Conservation (phyloP, 441 rosid genomes). For the Daphne laureola region DNA sequence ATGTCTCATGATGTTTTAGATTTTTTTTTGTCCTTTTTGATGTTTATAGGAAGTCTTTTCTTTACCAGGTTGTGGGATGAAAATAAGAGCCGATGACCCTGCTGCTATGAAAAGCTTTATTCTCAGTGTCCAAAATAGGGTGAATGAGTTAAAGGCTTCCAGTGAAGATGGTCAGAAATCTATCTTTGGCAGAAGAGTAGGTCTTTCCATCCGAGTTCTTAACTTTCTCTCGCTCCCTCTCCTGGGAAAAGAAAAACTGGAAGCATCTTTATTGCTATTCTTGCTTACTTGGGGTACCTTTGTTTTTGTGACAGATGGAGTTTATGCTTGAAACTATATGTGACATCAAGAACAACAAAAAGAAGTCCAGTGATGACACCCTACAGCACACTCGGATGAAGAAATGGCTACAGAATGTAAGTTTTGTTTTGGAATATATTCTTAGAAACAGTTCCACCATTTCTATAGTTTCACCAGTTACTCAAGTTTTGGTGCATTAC, state of each 20-base stretch:
- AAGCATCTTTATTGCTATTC: background rate
- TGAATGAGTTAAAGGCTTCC: constrained; percentile 56
- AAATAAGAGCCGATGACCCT: constrained; percentile 86
- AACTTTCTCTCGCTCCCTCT: background rate
- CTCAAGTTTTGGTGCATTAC: no score
- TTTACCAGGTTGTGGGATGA: constrained; percentile 79
- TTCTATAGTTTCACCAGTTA: no score
- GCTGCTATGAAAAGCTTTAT: constrained; percentile 75
- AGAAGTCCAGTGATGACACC: constrained; percentile 63
- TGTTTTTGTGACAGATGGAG: constrained; percentile 58
- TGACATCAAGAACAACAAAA: constrained; percentile 87
- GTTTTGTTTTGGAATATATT: background rate
- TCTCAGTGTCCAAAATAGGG: constrained; percentile 62
- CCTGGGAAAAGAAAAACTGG: no score
- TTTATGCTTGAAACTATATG: constrained; percentile 86
- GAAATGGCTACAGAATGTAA: constrained; percentile 93
- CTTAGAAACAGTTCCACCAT: no score
- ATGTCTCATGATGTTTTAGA: no score
- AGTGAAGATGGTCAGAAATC: constrained; percentile 31
- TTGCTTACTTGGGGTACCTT: constrained; percentile 2
- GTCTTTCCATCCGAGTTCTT: constrained; percentile 8
- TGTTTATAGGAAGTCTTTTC: no score
- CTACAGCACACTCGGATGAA: constrained; percentile 60
- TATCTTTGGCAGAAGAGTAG: constrained; percentile 53
- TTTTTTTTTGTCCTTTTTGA: no score